Conservation (phyloP, 352 stramenopile genomes). For the Pythium coloratum region DNA sequence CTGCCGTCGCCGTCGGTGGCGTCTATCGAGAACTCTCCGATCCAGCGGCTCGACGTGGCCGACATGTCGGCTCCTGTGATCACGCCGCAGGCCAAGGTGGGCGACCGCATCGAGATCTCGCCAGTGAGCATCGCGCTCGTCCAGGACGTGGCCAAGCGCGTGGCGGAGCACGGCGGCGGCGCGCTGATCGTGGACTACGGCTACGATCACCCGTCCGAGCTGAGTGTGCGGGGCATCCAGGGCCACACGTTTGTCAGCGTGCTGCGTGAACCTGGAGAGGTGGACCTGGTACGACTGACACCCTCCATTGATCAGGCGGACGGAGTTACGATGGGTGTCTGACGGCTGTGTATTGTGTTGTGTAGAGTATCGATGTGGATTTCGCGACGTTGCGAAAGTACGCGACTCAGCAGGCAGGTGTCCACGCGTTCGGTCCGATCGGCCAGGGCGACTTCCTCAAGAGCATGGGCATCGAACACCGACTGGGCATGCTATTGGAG, state of each 20-base stretch:
- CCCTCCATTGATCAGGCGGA: too few relatives aligned
- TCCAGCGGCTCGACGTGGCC: slow-evolving; percentile 57
- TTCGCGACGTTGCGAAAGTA: slow-evolving; percentile 81
- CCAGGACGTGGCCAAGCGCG: slow-evolving; percentile 90
- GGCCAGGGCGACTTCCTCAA: slow-evolving; percentile 93
- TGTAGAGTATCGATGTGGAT: slow-evolving; percentile 84
- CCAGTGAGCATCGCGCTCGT: slow-evolving; percentile 89
- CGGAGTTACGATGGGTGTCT: too few relatives aligned
- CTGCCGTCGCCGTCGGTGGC: slow-evolving; percentile 7
- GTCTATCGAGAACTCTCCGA: slow-evolving; percentile 11
- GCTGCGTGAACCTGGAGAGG: slow-evolving; percentile 89
- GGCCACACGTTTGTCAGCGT: slow-evolving; percentile 94
- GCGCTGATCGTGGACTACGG: slow-evolving; percentile 96
- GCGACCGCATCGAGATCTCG: slow-evolving; percentile 94
- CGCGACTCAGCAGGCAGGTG: slow-evolving; percentile 48
- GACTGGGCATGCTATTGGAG: slow-evolving; percentile 89
- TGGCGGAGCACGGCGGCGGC: slow-evolving; percentile 81
- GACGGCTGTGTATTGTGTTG: slow-evolving; percentile 1
- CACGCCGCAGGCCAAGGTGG: slow-evolving; percentile 57
- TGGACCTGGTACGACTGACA: slow-evolving; percentile 79
- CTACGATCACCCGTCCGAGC: slow-evolving; percentile 84
- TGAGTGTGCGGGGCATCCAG: slow-evolving; percentile 94
- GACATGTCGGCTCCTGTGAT: slow-evolving; percentile 46
- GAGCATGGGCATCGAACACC: slow-evolving; percentile 94
- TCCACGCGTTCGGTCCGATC: slow-evolving; percentile 87